Evolutionary conservation across 257 asterid genomes (phyloP), one percentile per base, ranked within the genome.

Genomic region (Voacanga thouarsii): DNA sequence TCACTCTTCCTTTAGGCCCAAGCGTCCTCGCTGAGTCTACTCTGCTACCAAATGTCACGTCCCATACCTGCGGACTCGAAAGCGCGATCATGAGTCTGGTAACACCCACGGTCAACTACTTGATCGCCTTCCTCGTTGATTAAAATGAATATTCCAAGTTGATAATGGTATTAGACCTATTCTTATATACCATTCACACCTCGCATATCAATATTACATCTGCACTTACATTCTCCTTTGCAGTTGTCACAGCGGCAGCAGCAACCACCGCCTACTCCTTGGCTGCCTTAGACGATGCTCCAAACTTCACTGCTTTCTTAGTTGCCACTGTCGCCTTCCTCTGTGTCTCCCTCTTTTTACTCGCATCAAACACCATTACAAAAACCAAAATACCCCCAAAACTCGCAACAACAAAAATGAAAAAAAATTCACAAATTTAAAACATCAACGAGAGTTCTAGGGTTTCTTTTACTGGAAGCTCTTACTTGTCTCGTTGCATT

Each of bases 331-430:
- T 97, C 3, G 97, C 97, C 89, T 94, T 94, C 91, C 92, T 94
- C 90, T 94, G 97, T 23, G 92, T 91, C 37, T 90, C 96, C 90
- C 91, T 94, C 93, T 91, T 94, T 92, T 92, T 94, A 79, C 95
- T 89, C 82, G 97, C 98, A 79, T 94, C 98, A 33, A 97, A 94
- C 78, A 94, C 98, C 98, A 94, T 94, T 91, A 81, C 26, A 61
- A 30, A 2, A 72, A 26, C 47, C 57, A 15, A 67, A 30, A 82
- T 63, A 47, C 37, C 43, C 26, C 4, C 37, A 44, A 39, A 71
- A 3, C 11, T 39, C 28, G 41, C 39, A 0, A 61, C 15, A 21
- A 8, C 63, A 8, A 37, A 68, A 63, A 24, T 33, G 47, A 45
- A 68, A 53, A 67, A 69, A 7, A 33, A 16, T 63, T 28, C 12